Evolutionary conservation across 768 basidiomycete genomes (phyloP), one percentile per base, ranked within the genome.

Genomic region (Cystofilobasidium ferigula): DNA sequence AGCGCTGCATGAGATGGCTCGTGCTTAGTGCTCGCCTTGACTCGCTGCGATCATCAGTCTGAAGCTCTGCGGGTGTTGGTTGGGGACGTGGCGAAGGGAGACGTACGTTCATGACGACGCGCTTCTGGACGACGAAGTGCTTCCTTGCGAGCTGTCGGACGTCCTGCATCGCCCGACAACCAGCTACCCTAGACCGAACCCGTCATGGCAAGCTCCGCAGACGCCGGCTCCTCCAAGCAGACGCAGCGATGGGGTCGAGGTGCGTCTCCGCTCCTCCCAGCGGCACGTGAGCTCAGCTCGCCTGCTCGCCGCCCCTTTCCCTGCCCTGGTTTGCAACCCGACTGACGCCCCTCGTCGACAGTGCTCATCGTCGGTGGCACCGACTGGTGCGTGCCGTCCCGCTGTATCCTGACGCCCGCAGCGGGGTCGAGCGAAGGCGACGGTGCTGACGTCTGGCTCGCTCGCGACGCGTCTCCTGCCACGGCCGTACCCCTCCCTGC

Each of bases 291-390:
- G 14, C 35, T n/a, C 36, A 10, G 30, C 45, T 30, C 20, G 40
- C 30, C 36, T 18, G 6, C 10, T 38, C 26, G 24, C 36, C 22
- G 30, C 62, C 30, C 24, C 40, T 36, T 35, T 54, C 7, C 14
- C 28, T 16, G 26, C 14, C 28, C 42, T 35, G 24, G 34, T 26
- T 36, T 26, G 40, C 28, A 8, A 22, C 26, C 38, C 57, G 10
- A 5, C 10, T 20, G 43, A 12, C 10, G 26, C 20, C 32, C 2
- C 42, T 6, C 22, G 3, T 3, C n/a, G 18, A 0, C 48, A 68
- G 66, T 68, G 32, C 30, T 62, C 24, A 58, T 68, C 34, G 53
- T 54, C 12, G 66, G 66, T 34, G 66, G 66, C 20, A 62, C 56
- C 24, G 66, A 68, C 43, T 68, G 66, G 66, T 68, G 40, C 18